Evolutionary conservation across 148 eudicot genomes (phyloP), one percentile per base, ranked within the genome.

Genomic region (Rhododendron simsii): DNA sequence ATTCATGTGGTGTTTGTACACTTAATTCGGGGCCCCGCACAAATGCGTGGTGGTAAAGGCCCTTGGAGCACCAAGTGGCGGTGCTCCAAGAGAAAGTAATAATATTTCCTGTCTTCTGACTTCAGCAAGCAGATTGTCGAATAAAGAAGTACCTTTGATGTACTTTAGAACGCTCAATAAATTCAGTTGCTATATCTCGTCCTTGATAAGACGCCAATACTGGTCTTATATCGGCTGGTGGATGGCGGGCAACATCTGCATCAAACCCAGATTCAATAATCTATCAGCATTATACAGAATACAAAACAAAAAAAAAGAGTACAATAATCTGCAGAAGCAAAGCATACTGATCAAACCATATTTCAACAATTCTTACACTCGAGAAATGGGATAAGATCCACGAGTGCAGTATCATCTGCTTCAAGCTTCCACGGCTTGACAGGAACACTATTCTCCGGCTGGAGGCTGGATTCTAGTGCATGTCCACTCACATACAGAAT

Each of bases 351-450:
- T 14, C 76, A 33, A 69, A 33, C 41, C 41, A 33, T 30, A 71
- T 13, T 71, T 4, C 76, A 11, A 71, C 7, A 71, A 30, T 71
- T 39, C 94, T 88, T 87, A 96, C 99, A 96, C 88, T 95, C 96
- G 57, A 96, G 96, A 86, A 96, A 96, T n/a, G 98, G 99, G 84
- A 96, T 91, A 80, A 96, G 94, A 92, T 96, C 99, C 82, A 96
- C 13, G 41, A 96, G 92, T 78, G 94, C 86, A 28, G 98, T 94
- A 88, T 96, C 99, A 33, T 95, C 89, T 55, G 85, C 44, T 91
- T 95, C 99, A 44, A 93, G 96, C 84, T 87, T 91, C 96, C 97
- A 96, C 50, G 96, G 93, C 82, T 93, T 95, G 85, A 96, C 88
- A 41, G 90, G 87, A 50, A 96, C 89, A 87, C 93, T 80, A 80